phyloP scores from a whole-genome alignment of 257 asterid genomes.

The Rehmannia glutinosa region DNA sequence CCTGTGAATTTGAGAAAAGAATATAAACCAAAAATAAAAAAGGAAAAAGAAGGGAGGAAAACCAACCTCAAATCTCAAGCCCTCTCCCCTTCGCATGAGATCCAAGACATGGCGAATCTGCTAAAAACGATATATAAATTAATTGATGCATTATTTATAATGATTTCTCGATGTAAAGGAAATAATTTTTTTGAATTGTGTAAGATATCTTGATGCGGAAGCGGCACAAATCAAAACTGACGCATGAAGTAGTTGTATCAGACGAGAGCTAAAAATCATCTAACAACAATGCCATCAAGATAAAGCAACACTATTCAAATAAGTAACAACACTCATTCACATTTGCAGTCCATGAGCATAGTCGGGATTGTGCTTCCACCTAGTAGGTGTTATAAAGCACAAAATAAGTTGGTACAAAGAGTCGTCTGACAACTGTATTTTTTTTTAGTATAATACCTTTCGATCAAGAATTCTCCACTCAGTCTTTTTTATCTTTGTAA shows the following conservation, averaged over 20 bases:
- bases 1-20: not conserved
- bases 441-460: no score
- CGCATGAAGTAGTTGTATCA: not conserved
- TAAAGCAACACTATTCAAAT: no score
- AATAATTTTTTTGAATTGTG: not conserved
- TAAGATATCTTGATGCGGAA: not conserved
- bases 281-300: no score
- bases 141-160: not conserved
- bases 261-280: not conserved
- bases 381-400: no score
- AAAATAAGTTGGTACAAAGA: no score
- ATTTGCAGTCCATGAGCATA: no score
- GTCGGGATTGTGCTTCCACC: no score
- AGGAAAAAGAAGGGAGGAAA: not conserved
- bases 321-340: no score
- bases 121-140: slow-evolving; percentile 22
- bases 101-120: slow-evolving; percentile 93
- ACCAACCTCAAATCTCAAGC: slow-evolving; percentile 81
- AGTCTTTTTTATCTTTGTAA: not conserved
- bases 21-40: not conserved
- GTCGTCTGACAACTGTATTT: no score
- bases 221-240: not conserved
- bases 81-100: slow-evolving; percentile 94
- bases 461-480: no score
- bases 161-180: not conserved